Conservation (phyloP, 306 rosid species). For the Corylus avellana region DNA sequence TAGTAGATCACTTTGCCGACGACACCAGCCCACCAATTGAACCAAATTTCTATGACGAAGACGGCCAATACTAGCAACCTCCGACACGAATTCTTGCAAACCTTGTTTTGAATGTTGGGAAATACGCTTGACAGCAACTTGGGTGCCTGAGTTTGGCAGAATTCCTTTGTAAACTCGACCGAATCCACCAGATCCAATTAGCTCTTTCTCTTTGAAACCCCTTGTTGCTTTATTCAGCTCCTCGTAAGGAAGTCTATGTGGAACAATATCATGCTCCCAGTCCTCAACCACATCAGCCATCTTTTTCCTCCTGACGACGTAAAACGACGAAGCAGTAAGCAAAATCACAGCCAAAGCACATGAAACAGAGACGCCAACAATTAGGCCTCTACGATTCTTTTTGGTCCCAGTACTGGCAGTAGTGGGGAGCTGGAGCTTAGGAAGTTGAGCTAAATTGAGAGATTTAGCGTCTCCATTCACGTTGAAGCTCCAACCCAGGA, state of each 20-base stretch:
- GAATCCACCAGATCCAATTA: conserved; percentile 38
- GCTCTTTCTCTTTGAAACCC: conserved; percentile 31
- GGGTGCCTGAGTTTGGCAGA: conserved; percentile 12
- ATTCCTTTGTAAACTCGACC: conserved; percentile 39
- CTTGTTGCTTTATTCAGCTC: conserved; percentile 32
- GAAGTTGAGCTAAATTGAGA: too few relatives aligned
- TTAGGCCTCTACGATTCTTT: too few relatives aligned
- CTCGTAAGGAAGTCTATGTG: conserved; percentile 23
- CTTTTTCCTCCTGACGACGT: too few relatives aligned
- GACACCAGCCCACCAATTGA: conserved; percentile 66
- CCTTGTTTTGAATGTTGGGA: conserved; percentile 64
- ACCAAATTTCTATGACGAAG: conserved; percentile 62
- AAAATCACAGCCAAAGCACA: too few relatives aligned
- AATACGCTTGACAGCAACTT: conserved; percentile 51
- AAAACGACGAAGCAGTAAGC: too few relatives aligned
- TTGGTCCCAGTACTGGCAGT: too few relatives aligned
- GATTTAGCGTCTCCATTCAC: too few relatives aligned
- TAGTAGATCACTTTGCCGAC: conserved; percentile 39
- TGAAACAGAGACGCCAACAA: too few relatives aligned
- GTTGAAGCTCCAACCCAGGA: too few relatives aligned
- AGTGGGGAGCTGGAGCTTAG: too few relatives aligned
- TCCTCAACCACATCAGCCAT: too few relatives aligned
- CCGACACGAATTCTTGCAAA: conserved; percentile 49
- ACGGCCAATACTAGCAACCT: conserved; percentile 53
- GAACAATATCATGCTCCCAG: conserved; percentile 35